Evolutionary conservation across 768 basidiomycete species (phyloP).

Genomic region (Pisolithus microcarpus): DNA sequence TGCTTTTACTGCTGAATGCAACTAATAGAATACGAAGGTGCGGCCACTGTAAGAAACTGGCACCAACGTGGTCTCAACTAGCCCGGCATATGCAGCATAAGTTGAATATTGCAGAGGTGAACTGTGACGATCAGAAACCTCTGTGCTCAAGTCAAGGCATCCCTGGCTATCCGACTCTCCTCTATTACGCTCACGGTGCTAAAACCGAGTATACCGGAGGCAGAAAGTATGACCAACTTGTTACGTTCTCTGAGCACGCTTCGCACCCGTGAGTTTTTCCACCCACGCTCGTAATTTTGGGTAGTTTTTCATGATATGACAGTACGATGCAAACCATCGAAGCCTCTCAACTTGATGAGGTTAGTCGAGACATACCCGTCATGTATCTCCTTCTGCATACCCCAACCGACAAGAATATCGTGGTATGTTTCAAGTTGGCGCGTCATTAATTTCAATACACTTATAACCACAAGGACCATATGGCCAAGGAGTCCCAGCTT

Average conservation of each 20-base stretch:
- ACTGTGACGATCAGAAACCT: conserved; percentile 71
- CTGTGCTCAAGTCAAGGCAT: conserved; percentile 65
- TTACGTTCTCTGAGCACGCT: conserved; percentile 70
- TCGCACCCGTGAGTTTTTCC: conserved; percentile 49
- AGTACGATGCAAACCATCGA: conserved; percentile 36
- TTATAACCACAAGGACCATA: conserved; percentile 33
- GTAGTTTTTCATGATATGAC: background rate
- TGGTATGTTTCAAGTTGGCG: conserved; percentile 21
- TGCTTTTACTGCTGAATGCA: too few species aligned
- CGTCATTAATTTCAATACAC: background rate
- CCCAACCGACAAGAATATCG: conserved; percentile 21
- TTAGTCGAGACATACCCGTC: conserved; percentile 41
- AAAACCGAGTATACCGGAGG: conserved; percentile 72
- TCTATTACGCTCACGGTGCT: conserved; percentile 54
- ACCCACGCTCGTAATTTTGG: conserved; percentile 5
- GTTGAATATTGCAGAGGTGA: conserved; percentile 75
- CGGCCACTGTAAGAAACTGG: conserved; percentile 93
- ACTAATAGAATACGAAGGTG: conserved; percentile 43
- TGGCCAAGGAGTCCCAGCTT: conserved; percentile 50
- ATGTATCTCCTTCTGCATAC: conserved; percentile 55
- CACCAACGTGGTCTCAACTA: conserved; percentile 73
- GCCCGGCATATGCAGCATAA: conserved; percentile 63
- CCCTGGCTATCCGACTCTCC: conserved; percentile 76
- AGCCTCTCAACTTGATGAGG: conserved; percentile 37
- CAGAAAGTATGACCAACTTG: conserved; percentile 63